phyloP scores from a whole-genome alignment of 768 basidiomycete species.

The Kwoniella sp. region DNA sequence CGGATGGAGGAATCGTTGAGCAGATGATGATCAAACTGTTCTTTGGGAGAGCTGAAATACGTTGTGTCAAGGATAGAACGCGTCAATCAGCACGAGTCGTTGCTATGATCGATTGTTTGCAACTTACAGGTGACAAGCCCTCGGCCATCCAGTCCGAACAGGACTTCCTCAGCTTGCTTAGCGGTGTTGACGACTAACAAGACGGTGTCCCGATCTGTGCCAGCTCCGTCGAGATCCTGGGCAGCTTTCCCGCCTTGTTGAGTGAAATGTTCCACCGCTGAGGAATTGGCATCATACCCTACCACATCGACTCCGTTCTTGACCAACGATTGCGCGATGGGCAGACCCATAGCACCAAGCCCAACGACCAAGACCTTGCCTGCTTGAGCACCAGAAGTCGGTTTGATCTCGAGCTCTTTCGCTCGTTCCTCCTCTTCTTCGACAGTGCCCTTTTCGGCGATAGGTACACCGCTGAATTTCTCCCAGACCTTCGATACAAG shows the following conservation, averaged over 20 bases:
- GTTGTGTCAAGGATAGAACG: neutral
- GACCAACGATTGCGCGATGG: conserved; percentile 37
- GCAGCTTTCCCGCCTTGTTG: conserved; percentile 34
- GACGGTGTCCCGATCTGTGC: conserved; percentile 33
- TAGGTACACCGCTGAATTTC: conserved; percentile 32
- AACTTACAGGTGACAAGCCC: conserved; percentile 18
- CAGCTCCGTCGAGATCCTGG: conserved; percentile 19
- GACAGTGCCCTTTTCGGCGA: conserved; percentile 32
- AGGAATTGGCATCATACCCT: conserved; percentile 34
- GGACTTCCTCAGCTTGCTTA: conserved; percentile 29
- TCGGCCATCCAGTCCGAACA: conserved; percentile 24
- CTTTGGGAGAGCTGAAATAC: conserved; percentile 27
- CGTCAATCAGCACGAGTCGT: neutral
- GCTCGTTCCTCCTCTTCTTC: conserved; percentile 37
- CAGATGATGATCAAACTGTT: conserved; percentile 36
- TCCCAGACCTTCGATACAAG: conserved; percentile 39
- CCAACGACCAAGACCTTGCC: conserved; percentile 46
- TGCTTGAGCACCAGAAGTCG: conserved; percentile 1
- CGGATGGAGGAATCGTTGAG: conserved; percentile 46
- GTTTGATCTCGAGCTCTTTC: conserved; percentile 31
- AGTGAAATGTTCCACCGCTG: conserved; percentile 27
- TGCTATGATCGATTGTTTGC: neutral
- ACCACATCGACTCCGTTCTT: conserved; percentile 35
- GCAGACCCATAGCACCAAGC: conserved; percentile 42
- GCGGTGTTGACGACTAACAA: conserved; percentile 40